Evolutionary conservation across 2,329 filamentous ascomycete genomes (phyloP).

Genomic region (Botryotinia convoluta): DNA sequence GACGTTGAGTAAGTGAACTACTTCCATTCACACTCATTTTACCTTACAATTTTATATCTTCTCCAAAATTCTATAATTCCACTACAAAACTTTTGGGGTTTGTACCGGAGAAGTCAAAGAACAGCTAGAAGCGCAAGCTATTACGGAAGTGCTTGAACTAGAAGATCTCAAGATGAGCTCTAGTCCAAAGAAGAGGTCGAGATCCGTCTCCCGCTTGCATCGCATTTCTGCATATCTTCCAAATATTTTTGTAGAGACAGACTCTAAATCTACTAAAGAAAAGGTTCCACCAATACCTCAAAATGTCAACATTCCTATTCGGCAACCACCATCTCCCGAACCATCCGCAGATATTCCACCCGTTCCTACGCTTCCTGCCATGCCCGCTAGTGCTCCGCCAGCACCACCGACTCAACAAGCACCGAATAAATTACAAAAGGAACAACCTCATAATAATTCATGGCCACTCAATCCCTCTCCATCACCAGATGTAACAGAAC

Average conservation of each 20-base stretch:
- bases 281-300: constrained; percentile 12
- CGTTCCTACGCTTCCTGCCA: constrained; percentile 1
- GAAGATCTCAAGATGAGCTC: constrained; percentile 21
- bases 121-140: not conserved
- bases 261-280: constrained; percentile 17
- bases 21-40: not conserved
- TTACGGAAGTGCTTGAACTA: not conserved
- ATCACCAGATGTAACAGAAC: constrained; percentile 1
- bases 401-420: not conserved
- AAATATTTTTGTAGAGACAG: constrained; percentile 16
- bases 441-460: not conserved
- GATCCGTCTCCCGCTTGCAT: constrained; percentile 19
- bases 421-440: constrained; percentile 14
- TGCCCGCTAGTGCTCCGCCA: not conserved
- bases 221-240: constrained; percentile 18
- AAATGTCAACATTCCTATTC: not conserved
- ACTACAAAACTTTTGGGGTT: not conserved
- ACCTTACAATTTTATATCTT: not conserved
- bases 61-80: not conserved
- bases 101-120: not conserved
- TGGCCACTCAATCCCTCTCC: not conserved
- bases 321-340: not conserved
- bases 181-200: constrained; percentile 17
- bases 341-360: not conserved
- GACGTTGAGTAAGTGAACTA: constrained; percentile 19